Evolutionary conservation across 1,139 yeast species (phyloP).

Genomic region (Scheffersomyces segobiensis): DNA sequence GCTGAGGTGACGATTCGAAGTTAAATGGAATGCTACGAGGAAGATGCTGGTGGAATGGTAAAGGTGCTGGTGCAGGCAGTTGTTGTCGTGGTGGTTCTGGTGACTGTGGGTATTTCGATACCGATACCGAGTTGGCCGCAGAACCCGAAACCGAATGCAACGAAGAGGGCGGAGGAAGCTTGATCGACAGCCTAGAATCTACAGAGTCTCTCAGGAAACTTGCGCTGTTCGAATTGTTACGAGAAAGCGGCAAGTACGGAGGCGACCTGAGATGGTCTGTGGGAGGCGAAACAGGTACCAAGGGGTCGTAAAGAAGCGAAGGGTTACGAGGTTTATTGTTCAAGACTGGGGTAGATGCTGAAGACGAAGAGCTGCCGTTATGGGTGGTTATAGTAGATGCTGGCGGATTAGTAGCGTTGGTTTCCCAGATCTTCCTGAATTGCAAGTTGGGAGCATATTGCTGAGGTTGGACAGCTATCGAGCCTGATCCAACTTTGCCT

Average conservation of each 20-base stretch:
- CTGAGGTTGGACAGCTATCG: conserved; percentile 8
- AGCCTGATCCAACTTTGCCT: not conserved
- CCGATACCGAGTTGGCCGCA: conserved; percentile 3
- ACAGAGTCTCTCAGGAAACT: conserved; percentile 2
- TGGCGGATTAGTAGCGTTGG: conserved; percentile 7
- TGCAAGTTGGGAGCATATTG: conserved; percentile 33
- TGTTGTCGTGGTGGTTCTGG: conserved; percentile 8
- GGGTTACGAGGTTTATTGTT: conserved; percentile 28
- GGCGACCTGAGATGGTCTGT: conserved; percentile 3
- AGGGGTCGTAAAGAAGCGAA: conserved; percentile 34
- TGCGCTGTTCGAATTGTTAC: conserved; percentile 7
- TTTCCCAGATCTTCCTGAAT: conserved; percentile 44
- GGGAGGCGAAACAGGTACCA: conserved; percentile 24
- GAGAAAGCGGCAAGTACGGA: conserved; percentile 3
- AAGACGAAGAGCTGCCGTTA: conserved; percentile 2
- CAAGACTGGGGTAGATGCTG: conserved; percentile 3
- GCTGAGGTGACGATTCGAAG: conserved; percentile 1
- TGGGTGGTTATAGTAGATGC: conserved; percentile 8
- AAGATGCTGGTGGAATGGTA: conserved; percentile 3
- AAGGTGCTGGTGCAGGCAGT: conserved; percentile 2
- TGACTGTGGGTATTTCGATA: conserved; percentile 8
- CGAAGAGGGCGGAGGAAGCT: conserved; percentile 21
- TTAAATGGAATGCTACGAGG: conserved; percentile 6
- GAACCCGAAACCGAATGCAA: conserved; percentile 6
- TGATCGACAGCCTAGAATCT: conserved; percentile 12